A percentile compares a stretch with the other conserved stretches of the same genome.
Conservation (phyloP, 2,329 filamentous ascomycete species). For the Septoria linicola region DNA sequence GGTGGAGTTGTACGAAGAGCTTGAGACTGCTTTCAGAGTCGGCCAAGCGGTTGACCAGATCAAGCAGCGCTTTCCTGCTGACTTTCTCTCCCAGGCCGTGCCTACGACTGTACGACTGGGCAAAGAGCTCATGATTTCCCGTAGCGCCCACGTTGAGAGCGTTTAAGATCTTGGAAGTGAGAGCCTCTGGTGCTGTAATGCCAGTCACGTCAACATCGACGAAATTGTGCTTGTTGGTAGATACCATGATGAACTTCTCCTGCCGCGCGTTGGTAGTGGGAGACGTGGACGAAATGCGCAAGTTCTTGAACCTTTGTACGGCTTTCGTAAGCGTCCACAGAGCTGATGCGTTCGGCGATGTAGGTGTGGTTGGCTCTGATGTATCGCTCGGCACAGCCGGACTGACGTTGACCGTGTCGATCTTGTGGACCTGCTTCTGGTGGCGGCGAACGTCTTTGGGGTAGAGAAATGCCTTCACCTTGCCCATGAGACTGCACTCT, state of each 20-base stretch:
- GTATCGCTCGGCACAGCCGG: background rate
- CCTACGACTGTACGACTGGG: too few relatives aligned
- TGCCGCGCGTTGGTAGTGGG: background rate
- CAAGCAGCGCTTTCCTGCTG: too few relatives aligned
- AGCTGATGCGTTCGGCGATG: background rate
- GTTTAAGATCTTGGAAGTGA: background rate
- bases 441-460: constrained; percentile 22
- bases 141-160: too few relatives aligned
- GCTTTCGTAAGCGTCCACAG: constrained; percentile 2
- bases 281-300: constrained; percentile 1
- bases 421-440: constrained; percentile 14
- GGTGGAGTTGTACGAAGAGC: constrained; percentile 1
- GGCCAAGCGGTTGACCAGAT: background rate
- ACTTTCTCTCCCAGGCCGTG: too few relatives aligned
- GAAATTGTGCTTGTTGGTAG: background rate
- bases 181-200: background rate
- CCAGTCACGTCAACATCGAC: background rate
- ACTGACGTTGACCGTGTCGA: background rate
- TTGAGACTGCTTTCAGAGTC: constrained; percentile 4
- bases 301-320: constrained; percentile 3
- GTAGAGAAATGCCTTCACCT: constrained; percentile 7
- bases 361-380: background rate
- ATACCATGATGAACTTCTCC: constrained; percentile 13
- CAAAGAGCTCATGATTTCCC: too few relatives aligned
- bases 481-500: constrained; percentile 4